Evolutionary conservation across 169 alveolate species (phyloP).

Genomic region (Plasmodium knowlesi): DNA sequence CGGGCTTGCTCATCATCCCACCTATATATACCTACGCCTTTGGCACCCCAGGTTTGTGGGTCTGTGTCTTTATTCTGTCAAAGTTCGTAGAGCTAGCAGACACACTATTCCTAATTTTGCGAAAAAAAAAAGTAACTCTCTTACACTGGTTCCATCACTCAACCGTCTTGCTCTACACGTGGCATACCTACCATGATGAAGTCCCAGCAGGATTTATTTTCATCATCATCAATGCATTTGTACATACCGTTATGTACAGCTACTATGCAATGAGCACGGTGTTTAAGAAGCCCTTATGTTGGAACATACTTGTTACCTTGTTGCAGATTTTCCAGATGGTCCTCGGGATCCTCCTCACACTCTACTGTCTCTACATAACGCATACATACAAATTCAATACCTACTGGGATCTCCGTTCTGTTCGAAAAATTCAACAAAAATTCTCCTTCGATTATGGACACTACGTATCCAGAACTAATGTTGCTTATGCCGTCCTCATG

Average conservation of each 20-base stretch:
- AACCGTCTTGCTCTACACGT: slow-evolving; percentile 89
- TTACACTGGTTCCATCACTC: slow-evolving; percentile 91
- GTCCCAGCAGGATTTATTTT: slow-evolving; percentile 88
- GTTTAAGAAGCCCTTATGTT: slow-evolving; percentile 78
- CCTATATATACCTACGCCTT: slow-evolving; percentile 81
- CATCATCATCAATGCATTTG: slow-evolving; percentile 84
- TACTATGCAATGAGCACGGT: slow-evolving; percentile 85
- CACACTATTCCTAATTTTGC: slow-evolving; percentile 84
- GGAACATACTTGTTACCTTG: slow-evolving; percentile 85
- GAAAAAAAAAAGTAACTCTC: slow-evolving; percentile 82
- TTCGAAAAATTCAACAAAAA: slow-evolving; percentile 13
- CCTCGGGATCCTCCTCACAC: slow-evolving; percentile 76
- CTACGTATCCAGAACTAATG: slow-evolving; percentile 66
- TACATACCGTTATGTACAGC: slow-evolving; percentile 89
- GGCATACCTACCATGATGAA: slow-evolving; percentile 87
- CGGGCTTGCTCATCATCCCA: slow-evolving; percentile 81
- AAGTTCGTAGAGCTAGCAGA: slow-evolving; percentile 88
- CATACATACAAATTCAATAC: slow-evolving; percentile 29
- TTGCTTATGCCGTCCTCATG: slow-evolving; percentile 76
- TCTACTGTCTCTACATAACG: slow-evolving; percentile 57
- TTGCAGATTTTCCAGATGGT: slow-evolving; percentile 87
- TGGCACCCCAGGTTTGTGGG: slow-evolving; percentile 88
- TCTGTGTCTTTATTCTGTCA: slow-evolving; percentile 82
- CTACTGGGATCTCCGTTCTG: slow-evolving; percentile 21
- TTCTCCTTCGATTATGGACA: slow-evolving; percentile 74